Evolutionary conservation across 768 basidiomycete species (phyloP).

Genomic region (Amanita exitialis): DNA sequence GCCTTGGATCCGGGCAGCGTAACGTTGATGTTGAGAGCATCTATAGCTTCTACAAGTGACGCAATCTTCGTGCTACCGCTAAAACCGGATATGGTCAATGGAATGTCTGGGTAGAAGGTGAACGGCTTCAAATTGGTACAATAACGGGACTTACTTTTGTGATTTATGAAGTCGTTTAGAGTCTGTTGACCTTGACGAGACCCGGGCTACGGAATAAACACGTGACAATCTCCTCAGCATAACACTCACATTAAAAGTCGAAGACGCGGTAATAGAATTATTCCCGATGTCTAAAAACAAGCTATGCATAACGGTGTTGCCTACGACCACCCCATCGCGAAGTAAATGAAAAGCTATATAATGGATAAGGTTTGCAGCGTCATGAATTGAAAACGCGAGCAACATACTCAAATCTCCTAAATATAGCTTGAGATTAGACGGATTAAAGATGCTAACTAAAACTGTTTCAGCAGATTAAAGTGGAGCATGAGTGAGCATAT

Average conservation of each 20-base stretch:
- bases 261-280: slow-evolving; percentile 42
- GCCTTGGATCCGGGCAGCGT: slow-evolving; percentile 52
- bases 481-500: not conserved
- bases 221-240: not conserved
- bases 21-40: slow-evolving; percentile 44
- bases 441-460: slow-evolving; percentile 54
- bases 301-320: slow-evolving; percentile 53
- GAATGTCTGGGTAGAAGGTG: slow-evolving; percentile 30
- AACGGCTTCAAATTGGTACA: not conserved
- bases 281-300: slow-evolving; percentile 49
- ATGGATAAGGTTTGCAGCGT: not conserved
- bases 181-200: slow-evolving; percentile 52
- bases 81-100: slow-evolving; percentile 47
- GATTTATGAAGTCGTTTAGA: slow-evolving; percentile 57
- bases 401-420: slow-evolving; percentile 55
- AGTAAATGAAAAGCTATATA: slow-evolving; percentile 44
- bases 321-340: slow-evolving; percentile 40
- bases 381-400: not conserved
- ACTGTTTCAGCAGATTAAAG: not conserved
- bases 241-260: slow-evolving; percentile 38
- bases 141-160: slow-evolving; percentile 29
- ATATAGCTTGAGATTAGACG: slow-evolving; percentile 51
- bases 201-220: slow-evolving; percentile 29
- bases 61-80: slow-evolving; percentile 46
- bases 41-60: slow-evolving; percentile 52